phyloP scores from a whole-genome alignment of 139 green algal genomes.

The Zygnema cylindricum region DNA sequence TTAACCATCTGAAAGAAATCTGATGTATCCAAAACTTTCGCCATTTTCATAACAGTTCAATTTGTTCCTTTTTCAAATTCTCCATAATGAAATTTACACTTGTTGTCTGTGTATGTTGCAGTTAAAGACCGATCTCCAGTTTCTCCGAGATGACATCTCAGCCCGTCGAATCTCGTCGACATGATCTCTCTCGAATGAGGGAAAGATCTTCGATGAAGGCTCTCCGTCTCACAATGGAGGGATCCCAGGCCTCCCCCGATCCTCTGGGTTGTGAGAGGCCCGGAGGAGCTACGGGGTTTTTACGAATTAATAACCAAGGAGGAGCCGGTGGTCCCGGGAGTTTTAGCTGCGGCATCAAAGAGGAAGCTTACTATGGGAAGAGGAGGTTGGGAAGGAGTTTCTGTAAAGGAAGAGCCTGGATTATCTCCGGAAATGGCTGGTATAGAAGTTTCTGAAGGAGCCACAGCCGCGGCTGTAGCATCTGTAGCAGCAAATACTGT shows the following conservation, averaged over 20 bases:
- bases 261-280: neutral
- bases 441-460: neutral
- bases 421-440: neutral
- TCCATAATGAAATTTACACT: too few relatives aligned
- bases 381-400: neutral
- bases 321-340: constrained; percentile 30
- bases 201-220: constrained; percentile 23
- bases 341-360: neutral
- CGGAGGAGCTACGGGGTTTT: neutral
- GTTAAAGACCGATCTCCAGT: constrained; percentile 30
- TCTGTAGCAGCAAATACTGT: constrained; percentile 33
- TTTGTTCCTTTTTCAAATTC: too few relatives aligned
- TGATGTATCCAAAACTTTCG: too few relatives aligned
- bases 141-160: constrained; percentile 47
- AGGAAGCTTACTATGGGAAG: constrained; percentile 9
- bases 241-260: neutral
- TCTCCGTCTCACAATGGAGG: constrained; percentile 35
- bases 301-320: too few relatives aligned
- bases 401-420: neutral
- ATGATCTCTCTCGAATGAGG: constrained; percentile 31
- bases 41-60: too few relatives aligned
- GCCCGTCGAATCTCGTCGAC: constrained; percentile 23
- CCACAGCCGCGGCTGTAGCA: neutral
- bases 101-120: too few relatives aligned
- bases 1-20: too few relatives aligned